Percentiles rank a stretch among this genome's conserved stretches.
phyloP scores from a whole-genome alignment of 768 basidiomycete genomes.

The Gloeostereum incarnatum region DNA sequence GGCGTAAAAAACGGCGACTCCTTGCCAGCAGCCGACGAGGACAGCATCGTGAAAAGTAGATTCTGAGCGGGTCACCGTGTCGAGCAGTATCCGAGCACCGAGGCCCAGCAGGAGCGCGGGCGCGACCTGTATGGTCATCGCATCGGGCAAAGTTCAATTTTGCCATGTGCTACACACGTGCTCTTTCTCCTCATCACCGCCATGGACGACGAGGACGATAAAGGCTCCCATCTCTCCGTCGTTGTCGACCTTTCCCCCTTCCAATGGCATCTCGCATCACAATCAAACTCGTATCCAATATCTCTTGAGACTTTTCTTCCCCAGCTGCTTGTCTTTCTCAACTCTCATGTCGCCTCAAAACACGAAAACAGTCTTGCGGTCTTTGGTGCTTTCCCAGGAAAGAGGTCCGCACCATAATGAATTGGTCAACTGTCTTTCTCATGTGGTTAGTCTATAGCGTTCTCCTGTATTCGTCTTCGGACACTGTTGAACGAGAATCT shows the following conservation, averaged over 20 bases:
- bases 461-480: slow-evolving; percentile 68
- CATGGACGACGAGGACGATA: no score
- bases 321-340: slow-evolving; percentile 83
- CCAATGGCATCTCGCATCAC: slow-evolving; percentile 66
- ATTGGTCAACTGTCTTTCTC: slow-evolving; percentile 1
- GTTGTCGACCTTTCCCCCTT: slow-evolving; percentile 80
- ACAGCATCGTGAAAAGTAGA: slow-evolving; percentile 48
- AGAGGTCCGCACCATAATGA: slow-evolving; percentile 45
- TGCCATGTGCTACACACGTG: no score
- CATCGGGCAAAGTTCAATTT: no score
- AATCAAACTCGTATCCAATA: slow-evolving; percentile 39
- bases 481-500: slow-evolving; percentile 26
- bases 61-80: slow-evolving; percentile 41
- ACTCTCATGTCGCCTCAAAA: slow-evolving; percentile 83
- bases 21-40: slow-evolving; percentile 68
- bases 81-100: slow-evolving; percentile 62
- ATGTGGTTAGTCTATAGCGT: slow-evolving; percentile 38
- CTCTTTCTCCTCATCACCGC: no score
- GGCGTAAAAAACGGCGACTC: slow-evolving; percentile 63
- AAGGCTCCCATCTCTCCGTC: slow-evolving; percentile 69
- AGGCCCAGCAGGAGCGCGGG: slow-evolving; percentile 68
- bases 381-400: slow-evolving; percentile 80
- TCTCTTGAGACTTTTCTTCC: slow-evolving; percentile 68
- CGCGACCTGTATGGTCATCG: slow-evolving; percentile 28
- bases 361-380: slow-evolving; percentile 92